phyloP scores from a whole-genome alignment of 202 grass and related monocot species.

The Setaria viridis region DNA sequence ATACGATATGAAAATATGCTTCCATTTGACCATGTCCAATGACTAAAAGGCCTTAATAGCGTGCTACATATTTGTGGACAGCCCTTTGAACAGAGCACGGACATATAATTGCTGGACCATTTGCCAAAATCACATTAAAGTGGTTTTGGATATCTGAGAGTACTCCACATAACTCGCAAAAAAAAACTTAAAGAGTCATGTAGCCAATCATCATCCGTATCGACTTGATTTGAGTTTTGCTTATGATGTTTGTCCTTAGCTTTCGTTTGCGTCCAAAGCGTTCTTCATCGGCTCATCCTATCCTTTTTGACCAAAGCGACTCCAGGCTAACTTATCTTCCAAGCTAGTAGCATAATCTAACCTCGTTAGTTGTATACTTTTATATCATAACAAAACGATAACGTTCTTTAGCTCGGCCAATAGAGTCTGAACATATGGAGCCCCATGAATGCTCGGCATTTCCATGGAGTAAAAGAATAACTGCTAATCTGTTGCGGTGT shows the following conservation, averaged over 20 bases:
- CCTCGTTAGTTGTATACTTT: background rate
- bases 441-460: constrained; percentile 1
- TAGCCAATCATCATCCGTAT: background rate
- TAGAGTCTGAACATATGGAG: constrained; percentile 9
- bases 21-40: background rate
- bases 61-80: background rate
- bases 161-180: too few relatives aligned
- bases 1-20: background rate
- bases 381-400: background rate
- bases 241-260: constrained; percentile 21
- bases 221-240: constrained; percentile 1
- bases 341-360: constrained; percentile 36
- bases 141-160: background rate
- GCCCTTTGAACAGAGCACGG: constrained; percentile 17
- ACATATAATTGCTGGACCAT: background rate
- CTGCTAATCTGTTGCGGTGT: background rate
- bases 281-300: background rate
- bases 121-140: constrained; percentile 15
- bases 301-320: background rate
- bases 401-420: constrained; percentile 1
- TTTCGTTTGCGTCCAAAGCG: constrained; percentile 35
- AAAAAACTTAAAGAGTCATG: background rate
- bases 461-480: background rate
- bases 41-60: background rate
- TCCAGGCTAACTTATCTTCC: background rate